Percentiles rank a stretch among this genome's conserved stretches.
phyloP scores from a whole-genome alignment of 2,329 filamentous ascomycete genomes.

The Teratosphaeria pseudoeucalypti region DNA sequence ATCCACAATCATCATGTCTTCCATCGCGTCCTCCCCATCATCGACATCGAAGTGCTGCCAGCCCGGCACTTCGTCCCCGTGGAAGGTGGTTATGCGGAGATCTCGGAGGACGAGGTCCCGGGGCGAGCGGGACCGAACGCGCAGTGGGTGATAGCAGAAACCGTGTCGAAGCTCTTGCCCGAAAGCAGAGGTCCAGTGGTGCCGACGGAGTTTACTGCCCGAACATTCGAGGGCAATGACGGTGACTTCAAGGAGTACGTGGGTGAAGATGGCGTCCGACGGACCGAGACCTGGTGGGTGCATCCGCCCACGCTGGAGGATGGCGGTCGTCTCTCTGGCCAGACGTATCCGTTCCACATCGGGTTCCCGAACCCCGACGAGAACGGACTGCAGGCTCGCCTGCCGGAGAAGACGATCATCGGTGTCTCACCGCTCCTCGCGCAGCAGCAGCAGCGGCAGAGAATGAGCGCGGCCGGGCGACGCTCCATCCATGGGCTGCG shows the following conservation, averaged over 20 bases:
- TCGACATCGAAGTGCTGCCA: constrained; percentile 44
- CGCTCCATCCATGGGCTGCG: neutral
- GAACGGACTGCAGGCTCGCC: constrained; percentile 12
- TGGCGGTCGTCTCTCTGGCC: constrained; percentile 22
- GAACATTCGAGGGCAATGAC: constrained; percentile 28
- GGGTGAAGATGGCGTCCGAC: constrained; percentile 30
- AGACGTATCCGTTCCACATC: constrained; percentile 25
- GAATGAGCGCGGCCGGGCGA: neutral
- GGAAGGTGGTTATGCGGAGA: constrained; percentile 32
- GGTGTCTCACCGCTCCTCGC: constrained; percentile 12
- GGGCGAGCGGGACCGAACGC: constrained; percentile 16
- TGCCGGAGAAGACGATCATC: constrained; percentile 11
- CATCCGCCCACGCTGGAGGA: constrained; percentile 35
- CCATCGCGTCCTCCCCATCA: constrained; percentile 43
- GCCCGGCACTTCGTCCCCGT: constrained; percentile 41
- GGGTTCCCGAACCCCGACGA: constrained; percentile 11
- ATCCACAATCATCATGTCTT: constrained; percentile 45
- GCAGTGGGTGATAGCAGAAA: constrained; percentile 26
- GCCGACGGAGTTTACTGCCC: constrained; percentile 24
- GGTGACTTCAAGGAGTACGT: constrained; percentile 31
- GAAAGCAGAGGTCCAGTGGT: constrained; percentile 5
- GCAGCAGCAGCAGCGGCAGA: constrained; percentile 7
- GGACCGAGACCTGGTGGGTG: constrained; percentile 36
- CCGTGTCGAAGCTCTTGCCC: constrained; percentile 20
- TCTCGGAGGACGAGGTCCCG: constrained; percentile 34